Evolutionary conservation across 2,329 filamentous ascomycete genomes (phyloP), one percentile per base, ranked within the genome.

Genomic region (Hypoxylon sp.): DNA sequence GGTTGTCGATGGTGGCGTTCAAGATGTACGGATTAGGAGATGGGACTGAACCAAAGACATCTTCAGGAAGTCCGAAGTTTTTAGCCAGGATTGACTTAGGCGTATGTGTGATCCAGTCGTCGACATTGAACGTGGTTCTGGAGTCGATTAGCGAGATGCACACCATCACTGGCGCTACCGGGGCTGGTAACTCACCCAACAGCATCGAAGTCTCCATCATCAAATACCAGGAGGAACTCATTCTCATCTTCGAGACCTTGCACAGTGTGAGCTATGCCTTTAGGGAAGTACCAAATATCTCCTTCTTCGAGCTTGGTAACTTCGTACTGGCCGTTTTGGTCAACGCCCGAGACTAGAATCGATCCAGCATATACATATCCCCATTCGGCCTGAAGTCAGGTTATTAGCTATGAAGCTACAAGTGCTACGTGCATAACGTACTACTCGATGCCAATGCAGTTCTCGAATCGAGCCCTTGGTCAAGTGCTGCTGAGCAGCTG

Each of bases 271-370:
- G 87, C 87, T 2, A 83, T 82, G 2, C 89, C 90, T 75, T 90
- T 89, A 30, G 89, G 89, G 71, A 91, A 90, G 75, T 91, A 91
- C 88, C 89, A 91, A 50, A 90, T 86, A 65, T 91, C 89, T 14
- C 89, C 89, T 50, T 85, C 87, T 52, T 83, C 82, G 11, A 90
- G 83, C 62, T 82, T 84, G 64, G 87, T 84, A 25, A 83, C 80
- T 72, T 87, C 81, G 73, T 86, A 85, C 51, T 83, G 76, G 32
- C 89, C 89, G 34, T 87, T 79, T 74, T 91, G 86, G 66, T 91
- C 86, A 3, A 91, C 88, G 0, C 86, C 87, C 1, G 86, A 88
- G 21, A 91, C 76, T 3, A 87, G 75, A 5, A 91, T 82, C 1
- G 83, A 82, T 3, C 89, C 89, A 1, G 77, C 76, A 55, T 77